Percentiles rank a stretch among this genome's conserved stretches.
phyloP scores from a whole-genome alignment of 352 stramenopile species.

The Phytophthora idaei region DNA sequence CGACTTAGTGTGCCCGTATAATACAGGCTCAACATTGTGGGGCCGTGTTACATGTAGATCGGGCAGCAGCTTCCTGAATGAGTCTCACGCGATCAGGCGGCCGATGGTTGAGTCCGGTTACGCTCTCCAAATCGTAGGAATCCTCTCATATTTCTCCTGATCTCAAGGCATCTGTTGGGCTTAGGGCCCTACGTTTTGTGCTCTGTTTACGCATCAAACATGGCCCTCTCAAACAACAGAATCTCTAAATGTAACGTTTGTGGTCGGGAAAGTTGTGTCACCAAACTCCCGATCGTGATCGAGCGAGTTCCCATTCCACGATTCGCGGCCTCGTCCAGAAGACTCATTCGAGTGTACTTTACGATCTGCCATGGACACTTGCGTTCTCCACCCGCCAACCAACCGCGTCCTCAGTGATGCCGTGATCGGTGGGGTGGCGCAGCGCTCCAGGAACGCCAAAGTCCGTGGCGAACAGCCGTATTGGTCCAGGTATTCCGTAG shows the following conservation, averaged over 20 bases:
- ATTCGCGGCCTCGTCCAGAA: background rate
- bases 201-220: no score
- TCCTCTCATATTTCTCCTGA: background rate
- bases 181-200: background rate
- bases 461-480: background rate
- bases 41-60: background rate
- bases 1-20: no score
- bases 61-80: background rate
- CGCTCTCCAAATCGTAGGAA: background rate
- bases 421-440: background rate
- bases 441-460: background rate
- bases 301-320: conserved; percentile 1
- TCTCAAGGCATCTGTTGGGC: background rate
- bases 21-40: no score
- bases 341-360: background rate
- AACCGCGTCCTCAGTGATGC: background rate
- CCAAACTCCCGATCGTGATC: background rate
- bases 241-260: background rate
- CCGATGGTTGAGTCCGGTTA: background rate
- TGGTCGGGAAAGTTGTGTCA: background rate
- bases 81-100: background rate
- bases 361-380: background rate
- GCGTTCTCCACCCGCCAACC: conserved; percentile 3
- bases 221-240: no score
- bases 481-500: background rate